Conservation (phyloP, 495 filamentous ascomycete genomes). For the Podospora pseudocomata region DNA sequence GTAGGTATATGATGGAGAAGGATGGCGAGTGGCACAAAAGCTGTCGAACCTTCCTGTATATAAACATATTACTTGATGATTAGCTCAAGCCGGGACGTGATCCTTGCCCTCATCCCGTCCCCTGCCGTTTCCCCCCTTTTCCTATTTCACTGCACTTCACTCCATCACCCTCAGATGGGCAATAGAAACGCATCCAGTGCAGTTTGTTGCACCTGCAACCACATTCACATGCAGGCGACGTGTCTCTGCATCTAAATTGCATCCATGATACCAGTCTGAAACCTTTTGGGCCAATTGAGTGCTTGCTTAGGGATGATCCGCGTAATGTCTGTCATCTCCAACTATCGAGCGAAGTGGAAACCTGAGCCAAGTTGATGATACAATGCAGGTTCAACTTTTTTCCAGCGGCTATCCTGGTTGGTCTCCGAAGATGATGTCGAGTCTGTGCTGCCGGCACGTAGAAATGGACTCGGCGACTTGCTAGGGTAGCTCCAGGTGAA, state of each 20-base stretch:
- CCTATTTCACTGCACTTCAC: not conserved
- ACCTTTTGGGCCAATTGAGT: not conserved
- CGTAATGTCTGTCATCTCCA: not conserved
- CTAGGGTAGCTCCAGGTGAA: not conserved
- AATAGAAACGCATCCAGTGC: not conserved
- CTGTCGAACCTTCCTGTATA: not conserved
- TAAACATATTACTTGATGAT: not conserved
- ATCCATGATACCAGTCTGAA: not conserved
- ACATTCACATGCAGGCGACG: conserved; percentile 2
- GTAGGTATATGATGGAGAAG: not conserved
- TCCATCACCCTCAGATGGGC: not conserved
- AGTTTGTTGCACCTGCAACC: not conserved
- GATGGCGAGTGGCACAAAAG: not conserved
- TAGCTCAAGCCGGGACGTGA: not conserved
- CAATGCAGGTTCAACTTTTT: conserved; percentile 28
- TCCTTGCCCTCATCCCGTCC: not conserved
- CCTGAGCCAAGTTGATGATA: conserved; percentile 32
- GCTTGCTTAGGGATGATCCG: not conserved
- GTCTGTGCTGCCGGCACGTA: not conserved
- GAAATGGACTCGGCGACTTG: conserved; percentile 6
- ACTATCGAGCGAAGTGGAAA: conserved; percentile 32
- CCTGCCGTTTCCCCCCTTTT: not conserved
- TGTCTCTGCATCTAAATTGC: conserved; percentile 1
- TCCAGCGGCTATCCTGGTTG: conserved; percentile 21
- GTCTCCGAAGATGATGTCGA: not conserved